phyloP scores from a whole-genome alignment of 179 eudicot species.

The Nepenthes alata region DNA sequence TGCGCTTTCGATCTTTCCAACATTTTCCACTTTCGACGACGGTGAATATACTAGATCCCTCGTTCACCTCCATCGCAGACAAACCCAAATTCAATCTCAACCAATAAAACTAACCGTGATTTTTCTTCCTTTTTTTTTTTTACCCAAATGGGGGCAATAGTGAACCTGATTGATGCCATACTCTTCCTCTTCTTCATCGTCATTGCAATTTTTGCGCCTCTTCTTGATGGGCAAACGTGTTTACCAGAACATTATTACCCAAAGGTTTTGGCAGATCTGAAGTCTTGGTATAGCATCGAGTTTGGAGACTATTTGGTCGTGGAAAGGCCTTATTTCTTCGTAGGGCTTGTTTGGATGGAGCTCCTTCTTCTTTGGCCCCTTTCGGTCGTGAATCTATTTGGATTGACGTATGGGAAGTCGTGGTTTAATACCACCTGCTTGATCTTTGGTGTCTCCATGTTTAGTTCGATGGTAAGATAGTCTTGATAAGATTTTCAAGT shows the following conservation, averaged over 20 bases:
- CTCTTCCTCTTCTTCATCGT: conserved; percentile 40
- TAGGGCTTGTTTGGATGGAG: conserved; percentile 61
- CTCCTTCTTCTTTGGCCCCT: conserved; percentile 52
- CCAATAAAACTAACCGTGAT: too few species aligned
- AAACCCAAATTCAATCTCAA: too few species aligned
- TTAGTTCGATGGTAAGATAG: conserved; percentile 43
- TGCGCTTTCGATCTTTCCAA: too few species aligned
- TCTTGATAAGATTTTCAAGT: neutral
- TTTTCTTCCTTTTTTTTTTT: neutral
- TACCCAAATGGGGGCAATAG: conserved; percentile 26
- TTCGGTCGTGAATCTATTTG: conserved; percentile 30
- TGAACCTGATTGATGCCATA: conserved; percentile 29
- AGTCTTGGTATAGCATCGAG: conserved; percentile 26
- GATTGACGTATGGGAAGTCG: conserved; percentile 23
- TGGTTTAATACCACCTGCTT: conserved; percentile 53
- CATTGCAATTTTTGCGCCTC: conserved; percentile 34
- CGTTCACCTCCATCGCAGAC: too few species aligned
- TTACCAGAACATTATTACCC: conserved; percentile 40
- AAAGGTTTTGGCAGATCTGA: conserved; percentile 33
- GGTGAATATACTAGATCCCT: too few species aligned
- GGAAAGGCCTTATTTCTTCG: conserved; percentile 57
- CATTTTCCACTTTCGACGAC: too few species aligned
- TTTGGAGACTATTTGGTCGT: conserved; percentile 47
- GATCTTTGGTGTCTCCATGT: conserved; percentile 42
- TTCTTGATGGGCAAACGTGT: conserved; percentile 43